Conservation (phyloP, 2,329 filamentous ascomycete genomes). For the Epichloe gansuensis region DNA sequence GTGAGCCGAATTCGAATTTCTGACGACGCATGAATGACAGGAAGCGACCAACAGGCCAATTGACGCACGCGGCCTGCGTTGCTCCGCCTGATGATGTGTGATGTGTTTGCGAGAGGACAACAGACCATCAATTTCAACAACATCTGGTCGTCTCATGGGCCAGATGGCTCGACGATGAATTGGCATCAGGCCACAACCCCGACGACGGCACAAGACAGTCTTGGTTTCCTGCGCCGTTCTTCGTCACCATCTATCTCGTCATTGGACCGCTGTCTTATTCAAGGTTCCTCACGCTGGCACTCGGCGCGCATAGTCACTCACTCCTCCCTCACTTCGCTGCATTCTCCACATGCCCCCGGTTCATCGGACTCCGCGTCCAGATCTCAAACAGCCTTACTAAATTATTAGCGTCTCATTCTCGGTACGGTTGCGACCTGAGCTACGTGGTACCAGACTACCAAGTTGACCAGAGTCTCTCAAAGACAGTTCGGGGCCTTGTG, state of each 20-base stretch:
- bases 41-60: constrained; percentile 3
- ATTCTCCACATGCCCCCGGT: not conserved
- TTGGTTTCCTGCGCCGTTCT: too few species aligned
- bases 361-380: not conserved
- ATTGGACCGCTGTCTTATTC: too few species aligned
- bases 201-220: too few species aligned
- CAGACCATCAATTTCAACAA: too few species aligned
- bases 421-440: not conserved
- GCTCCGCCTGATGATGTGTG: not conserved
- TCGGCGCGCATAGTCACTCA: not conserved
- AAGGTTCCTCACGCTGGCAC: not conserved
- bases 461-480: not conserved
- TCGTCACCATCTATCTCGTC: too few species aligned
- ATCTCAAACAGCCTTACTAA: not conserved
- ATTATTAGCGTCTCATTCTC: not conserved
- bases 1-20: not conserved
- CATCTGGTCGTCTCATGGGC: too few species aligned
- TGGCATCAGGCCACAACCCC: too few species aligned
- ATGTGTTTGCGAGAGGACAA: too few species aligned
- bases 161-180: too few species aligned
- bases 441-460: not conserved
- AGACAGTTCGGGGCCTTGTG: not conserved
- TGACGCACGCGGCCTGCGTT: not conserved
- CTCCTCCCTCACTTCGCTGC: not conserved
- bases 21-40: not conserved